Percentiles rank a stretch among this genome's conserved stretches.
phyloP scores from a whole-genome alignment of 257 asterid species.

The Primulina tabacum region DNA sequence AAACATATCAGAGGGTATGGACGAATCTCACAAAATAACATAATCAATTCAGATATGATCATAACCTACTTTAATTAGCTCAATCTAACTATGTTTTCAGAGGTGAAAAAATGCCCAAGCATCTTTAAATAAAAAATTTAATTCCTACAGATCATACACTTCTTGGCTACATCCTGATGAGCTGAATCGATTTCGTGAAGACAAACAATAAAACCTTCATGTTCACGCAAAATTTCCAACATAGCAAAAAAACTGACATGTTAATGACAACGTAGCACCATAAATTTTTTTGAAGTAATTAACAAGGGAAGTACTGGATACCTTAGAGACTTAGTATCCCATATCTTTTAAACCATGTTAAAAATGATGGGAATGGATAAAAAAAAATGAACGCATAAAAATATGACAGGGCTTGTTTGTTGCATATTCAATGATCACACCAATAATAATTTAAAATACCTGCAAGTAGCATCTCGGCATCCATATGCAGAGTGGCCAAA shows the following conservation, averaged over 20 bases:
- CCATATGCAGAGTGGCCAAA: slow-evolving; percentile 90
- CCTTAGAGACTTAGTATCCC: not conserved
- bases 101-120: not conserved
- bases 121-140: too few species aligned
- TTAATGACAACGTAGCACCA: not conserved
- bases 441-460: slow-evolving; percentile 41
- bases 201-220: not conserved
- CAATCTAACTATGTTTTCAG: not conserved
- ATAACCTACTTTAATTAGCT: not conserved
- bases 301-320: too few species aligned
- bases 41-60: not conserved
- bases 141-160: not conserved
- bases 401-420: not conserved
- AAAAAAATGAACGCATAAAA: too few species aligned
- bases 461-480: slow-evolving; percentile 93
- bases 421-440: slow-evolving; percentile 7
- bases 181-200: not conserved
- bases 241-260: not conserved
- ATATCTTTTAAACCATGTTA: too few species aligned
- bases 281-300: too few species aligned
- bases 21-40: not conserved
- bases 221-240: not conserved
- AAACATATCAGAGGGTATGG: not conserved
- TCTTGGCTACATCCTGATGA: not conserved
- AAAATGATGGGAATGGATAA: not conserved